Base-by-base conservation (phyloP, 2,329 filamentous ascomycete species). In the Akanthomyces dipterigenus region DNA sequence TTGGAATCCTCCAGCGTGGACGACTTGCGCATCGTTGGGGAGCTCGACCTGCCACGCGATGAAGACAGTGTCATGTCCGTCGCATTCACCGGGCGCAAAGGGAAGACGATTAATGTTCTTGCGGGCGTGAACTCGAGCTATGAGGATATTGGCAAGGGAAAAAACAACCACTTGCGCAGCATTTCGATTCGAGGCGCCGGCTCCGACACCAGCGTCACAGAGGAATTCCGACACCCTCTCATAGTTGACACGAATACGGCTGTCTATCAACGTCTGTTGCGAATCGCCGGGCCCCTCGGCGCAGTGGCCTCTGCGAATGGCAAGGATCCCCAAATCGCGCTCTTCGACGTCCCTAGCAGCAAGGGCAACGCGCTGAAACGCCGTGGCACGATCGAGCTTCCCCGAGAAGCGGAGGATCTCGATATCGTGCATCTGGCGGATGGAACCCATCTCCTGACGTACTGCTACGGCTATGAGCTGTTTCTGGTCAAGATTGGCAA, bases 51-150 rank as follows among this genome's bases (percentile, higher is more conserved):
- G 54, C 89, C 89, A 64, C 83, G 86, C 67, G 86, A 93, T 70
- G 93, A 97, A 77, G 93, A 98, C 75, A 96, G 89, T 61, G 90
- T 96, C 62, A 91, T 89, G 65, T 93, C 89, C 60, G 80, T 97
- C 55, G 91, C 87, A 46, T 84, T 88, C 57, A 86, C 91, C 65
- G 82, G 77, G 70, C 82, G 69, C 74, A 83, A 78, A 74, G 78
- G 77, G 55, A 86, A 81, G 68, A 79, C 70, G 53, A 84, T 82
- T 26, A 72, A 80, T 48, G 50, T 77, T 58, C 87, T 90, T 66
- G 90, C 92, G 28, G 92, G 92, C 59, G 88, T 96, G 76, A 97
- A 96, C 73, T 92, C 91, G 63, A 89, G 88, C 62, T 81, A 86
- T 51, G 82, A 81, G 6, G 87, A 91, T 62, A 82, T 93, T 65